Conservation (phyloP, 305 asterid species). For the Petunia hybrid region DNA sequence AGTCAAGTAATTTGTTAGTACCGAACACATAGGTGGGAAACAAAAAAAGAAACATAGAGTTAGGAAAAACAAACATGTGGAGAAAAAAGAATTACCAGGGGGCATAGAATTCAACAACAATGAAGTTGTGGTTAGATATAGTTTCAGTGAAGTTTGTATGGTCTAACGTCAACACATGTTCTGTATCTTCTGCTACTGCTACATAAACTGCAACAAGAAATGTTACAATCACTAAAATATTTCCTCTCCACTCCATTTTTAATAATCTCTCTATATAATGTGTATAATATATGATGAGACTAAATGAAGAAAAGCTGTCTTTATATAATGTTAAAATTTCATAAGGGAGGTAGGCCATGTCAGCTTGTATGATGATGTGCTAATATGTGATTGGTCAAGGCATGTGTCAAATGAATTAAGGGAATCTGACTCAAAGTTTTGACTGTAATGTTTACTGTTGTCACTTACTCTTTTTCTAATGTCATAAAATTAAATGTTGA, state of each 20-base stretch:
- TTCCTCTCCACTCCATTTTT: slow-evolving; percentile 39
- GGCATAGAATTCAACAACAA: slow-evolving; percentile 79
- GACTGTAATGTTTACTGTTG: neutral
- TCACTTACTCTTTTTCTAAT: neutral
- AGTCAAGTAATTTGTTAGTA: neutral
- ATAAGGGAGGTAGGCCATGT: neutral
- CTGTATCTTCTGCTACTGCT: slow-evolving; percentile 48
- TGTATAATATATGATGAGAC: neutral
- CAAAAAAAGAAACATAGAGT: neutral
- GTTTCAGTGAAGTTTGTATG: slow-evolving; percentile 62
- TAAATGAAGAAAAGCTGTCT: neutral
- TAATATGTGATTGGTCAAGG: neutral
- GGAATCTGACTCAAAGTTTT: neutral
- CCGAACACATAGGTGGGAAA: neutral
- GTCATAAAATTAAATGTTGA: too few species aligned
- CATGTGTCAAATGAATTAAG: slow-evolving; percentile 14
- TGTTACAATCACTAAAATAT: slow-evolving; percentile 37
- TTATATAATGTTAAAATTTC: neutral
- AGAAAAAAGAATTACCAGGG: slow-evolving; percentile 57
- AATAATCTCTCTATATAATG: neutral
- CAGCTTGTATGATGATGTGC: slow-evolving; percentile 5
- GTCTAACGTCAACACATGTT: slow-evolving; percentile 72
- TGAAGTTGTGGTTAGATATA: slow-evolving; percentile 56
- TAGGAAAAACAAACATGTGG: neutral
- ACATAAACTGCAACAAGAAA: slow-evolving; percentile 41